Evolutionary conservation across 768 basidiomycete species (phyloP), one percentile per base, ranked within the genome.

Genomic region (Lactarius evosmus): DNA sequence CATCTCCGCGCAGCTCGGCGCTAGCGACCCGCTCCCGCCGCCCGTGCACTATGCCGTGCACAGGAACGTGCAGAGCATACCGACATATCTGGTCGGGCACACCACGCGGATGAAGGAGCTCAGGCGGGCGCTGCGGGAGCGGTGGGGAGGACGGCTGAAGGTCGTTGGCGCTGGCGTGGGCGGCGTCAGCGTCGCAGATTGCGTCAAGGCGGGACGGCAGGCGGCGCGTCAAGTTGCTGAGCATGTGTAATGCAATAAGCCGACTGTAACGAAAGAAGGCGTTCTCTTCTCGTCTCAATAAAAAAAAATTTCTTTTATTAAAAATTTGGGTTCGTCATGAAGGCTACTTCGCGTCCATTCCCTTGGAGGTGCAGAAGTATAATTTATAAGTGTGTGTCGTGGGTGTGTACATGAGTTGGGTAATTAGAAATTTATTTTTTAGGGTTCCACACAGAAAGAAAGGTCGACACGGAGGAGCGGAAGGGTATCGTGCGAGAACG

Each of bases 171-270:
- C 91, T 12, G 91, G 92, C 1, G 88, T 93, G 34, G 85, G 85
- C 0, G 94, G 94, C 2, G 90, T 94, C 3, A 94, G 94, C 68
- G 82, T 95, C 1, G 87, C 86, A 8, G 94, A 96, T 70, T 95
- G 93, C 72, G 80, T 95, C 12, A 84, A 86, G 69, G 84, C 85
- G 5, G 94, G 89, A 16, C 83, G 86, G 72, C 77, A 74, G 25
- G 87, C 63, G 0, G 74, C 74, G 6, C 27, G 55, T 53, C 70
- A 63, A 27, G 36, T 69, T 16, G 62, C 44, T 4, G 9, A 49
- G 3, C 59, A 52, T 32, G 51, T 65, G n/a, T n/a, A n/a, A n/a
- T n/a, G n/a, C n/a, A n/a, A 17, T 34, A 65, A 32, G 54, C 54
- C 9, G 19, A 14, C 19, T 36, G 54, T 25, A 36, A 25, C n/a